A percentile compares a stretch with the other conserved stretches of the same genome.
phyloP scores from a whole-genome alignment of 345 rosid species.

The Moricandia arvensis region DNA sequence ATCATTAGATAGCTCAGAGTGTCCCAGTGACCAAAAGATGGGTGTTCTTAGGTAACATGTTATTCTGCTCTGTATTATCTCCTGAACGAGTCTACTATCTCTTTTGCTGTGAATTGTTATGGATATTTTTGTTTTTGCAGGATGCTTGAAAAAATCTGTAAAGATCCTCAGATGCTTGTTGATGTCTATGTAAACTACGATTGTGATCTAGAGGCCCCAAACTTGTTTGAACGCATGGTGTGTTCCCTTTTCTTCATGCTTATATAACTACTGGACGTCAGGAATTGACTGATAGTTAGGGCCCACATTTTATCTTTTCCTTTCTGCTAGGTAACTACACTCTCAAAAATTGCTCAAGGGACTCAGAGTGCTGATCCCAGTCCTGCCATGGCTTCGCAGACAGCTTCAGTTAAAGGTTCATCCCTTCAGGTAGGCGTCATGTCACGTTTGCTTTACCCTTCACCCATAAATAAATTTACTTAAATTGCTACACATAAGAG shows the following conservation, averaged over 20 bases:
- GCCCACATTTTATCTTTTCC: slow-evolving; percentile 15
- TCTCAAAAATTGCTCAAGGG: slow-evolving; percentile 92
- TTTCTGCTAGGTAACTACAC: slow-evolving; percentile 65
- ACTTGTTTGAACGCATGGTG: slow-evolving; percentile 99
- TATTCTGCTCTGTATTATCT: slow-evolving; percentile 27
- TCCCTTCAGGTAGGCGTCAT: slow-evolving; percentile 73
- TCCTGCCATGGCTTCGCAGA: slow-evolving; percentile 68
- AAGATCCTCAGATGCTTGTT: slow-evolving; percentile 96
- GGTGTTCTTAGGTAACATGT: slow-evolving; percentile 79
- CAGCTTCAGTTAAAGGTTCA: slow-evolving; percentile 75
- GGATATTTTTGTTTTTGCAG: slow-evolving; percentile 37
- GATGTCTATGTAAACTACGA: slow-evolving; percentile 97
- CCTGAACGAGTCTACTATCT: slow-evolving; percentile 10
- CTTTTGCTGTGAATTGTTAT: slow-evolving; percentile 13
- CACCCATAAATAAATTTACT: slow-evolving; percentile 9
- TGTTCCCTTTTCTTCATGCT: slow-evolving; percentile 15
- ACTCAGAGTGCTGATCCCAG: slow-evolving; percentile 81
- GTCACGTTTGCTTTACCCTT: slow-evolving; percentile 22
- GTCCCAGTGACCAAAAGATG: slow-evolving; percentile 69
- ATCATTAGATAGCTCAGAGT: slow-evolving; percentile 78
- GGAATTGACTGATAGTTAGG: slow-evolving; percentile 8
- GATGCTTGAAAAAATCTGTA: slow-evolving; percentile 93
- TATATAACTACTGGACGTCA: background rate
- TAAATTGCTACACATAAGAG: background rate
- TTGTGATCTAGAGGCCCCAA: slow-evolving; percentile 97